phyloP scores from a whole-genome alignment of 192 early-diverging fungal genomes.

The Pilaira anomala region DNA sequence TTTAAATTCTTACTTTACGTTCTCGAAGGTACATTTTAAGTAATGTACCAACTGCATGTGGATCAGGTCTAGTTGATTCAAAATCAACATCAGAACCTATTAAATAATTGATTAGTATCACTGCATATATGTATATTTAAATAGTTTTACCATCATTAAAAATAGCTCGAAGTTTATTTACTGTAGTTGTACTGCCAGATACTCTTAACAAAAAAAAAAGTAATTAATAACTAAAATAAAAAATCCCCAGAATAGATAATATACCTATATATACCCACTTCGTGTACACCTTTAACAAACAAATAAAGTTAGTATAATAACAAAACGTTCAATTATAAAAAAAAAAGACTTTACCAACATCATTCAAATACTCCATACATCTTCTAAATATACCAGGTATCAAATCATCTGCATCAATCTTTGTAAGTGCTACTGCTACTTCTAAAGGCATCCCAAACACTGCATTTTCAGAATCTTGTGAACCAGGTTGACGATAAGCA shows the following conservation, averaged over 20 bases:
- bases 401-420: conserved; percentile 20
- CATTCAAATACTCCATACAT: conserved; percentile 38
- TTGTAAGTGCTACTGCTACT: conserved; percentile 28
- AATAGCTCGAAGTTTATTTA: conserved; percentile 46
- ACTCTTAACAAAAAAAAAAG: conserved; percentile 30
- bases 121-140: neutral
- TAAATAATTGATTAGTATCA: neutral
- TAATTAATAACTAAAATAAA: neutral
- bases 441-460: conserved; percentile 34
- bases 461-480: conserved; percentile 11
- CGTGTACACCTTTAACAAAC: conserved; percentile 37
- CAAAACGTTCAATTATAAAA: too few relatives aligned
- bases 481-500: neutral
- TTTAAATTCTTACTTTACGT: conserved; percentile 38
- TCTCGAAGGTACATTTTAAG: conserved; percentile 60
- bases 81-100: conserved; percentile 46
- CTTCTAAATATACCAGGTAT: conserved; percentile 31
- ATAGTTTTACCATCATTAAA: conserved; percentile 46
- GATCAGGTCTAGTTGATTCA: conserved; percentile 40
- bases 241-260: neutral
- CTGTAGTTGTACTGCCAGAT: conserved; percentile 47
- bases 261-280: conserved; percentile 56
- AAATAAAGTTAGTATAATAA: neutral
- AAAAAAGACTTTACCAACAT: conserved; percentile 19
- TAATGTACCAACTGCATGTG: conserved; percentile 57